Evolutionary conservation across 306 rosid genomes (phyloP).

Genomic region (Malus fusca): DNA sequence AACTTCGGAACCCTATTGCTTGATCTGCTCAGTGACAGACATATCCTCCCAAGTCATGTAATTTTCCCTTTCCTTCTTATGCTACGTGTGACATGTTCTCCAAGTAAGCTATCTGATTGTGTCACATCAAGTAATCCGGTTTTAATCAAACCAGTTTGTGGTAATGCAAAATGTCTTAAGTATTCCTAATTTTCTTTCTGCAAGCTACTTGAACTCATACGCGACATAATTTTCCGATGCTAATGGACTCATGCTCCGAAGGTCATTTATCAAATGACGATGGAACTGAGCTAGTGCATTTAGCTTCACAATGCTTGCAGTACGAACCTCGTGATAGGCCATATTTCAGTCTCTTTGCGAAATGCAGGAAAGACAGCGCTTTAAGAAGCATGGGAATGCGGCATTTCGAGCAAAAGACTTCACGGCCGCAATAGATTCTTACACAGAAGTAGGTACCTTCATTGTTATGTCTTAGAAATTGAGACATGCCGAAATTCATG

Average conservation of each 20-base stretch:
- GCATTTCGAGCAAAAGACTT: conserved; percentile 79
- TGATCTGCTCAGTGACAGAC: conserved; percentile 80
- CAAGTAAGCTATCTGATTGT: not conserved
- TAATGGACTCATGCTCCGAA: conserved; percentile 83
- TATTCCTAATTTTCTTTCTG: conserved; percentile 4
- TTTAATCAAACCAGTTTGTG: not conserved
- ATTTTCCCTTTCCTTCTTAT: not conserved
- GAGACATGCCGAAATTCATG: too few species aligned
- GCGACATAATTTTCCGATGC: conserved; percentile 59
- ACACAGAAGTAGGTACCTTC: conserved; percentile 55
- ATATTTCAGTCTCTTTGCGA: conserved; percentile 74
- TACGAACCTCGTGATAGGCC: conserved; percentile 91
- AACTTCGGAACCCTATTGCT: conserved; percentile 82
- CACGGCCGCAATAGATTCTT: conserved; percentile 49
- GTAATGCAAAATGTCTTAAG: not conserved
- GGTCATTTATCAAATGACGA: conserved; percentile 83
- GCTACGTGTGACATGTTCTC: not conserved
- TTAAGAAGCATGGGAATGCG: conserved; percentile 72
- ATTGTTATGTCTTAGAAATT: not conserved
- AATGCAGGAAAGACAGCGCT: conserved; percentile 74
- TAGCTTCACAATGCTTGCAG: conserved; percentile 82
- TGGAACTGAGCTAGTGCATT: conserved; percentile 66
- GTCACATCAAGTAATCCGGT: not conserved
- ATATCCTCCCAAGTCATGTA: conserved; percentile 85
- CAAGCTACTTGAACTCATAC: conserved; percentile 83